Evolutionary conservation across 306 rosid genomes (phyloP).

Genomic region (Phaseolus lunatus): DNA sequence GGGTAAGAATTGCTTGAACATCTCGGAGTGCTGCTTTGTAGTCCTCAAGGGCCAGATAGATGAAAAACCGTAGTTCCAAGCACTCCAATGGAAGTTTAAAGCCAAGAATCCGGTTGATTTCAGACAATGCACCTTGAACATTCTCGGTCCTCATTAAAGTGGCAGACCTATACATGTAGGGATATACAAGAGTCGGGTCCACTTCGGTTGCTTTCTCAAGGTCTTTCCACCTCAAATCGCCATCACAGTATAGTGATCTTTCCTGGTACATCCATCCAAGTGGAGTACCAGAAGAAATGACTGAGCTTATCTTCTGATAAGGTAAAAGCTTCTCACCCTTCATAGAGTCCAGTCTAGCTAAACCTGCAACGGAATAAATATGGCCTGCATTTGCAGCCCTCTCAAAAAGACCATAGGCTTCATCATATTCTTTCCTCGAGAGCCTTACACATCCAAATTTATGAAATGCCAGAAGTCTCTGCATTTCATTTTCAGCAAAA

Average conservation of each 20-base stretch:
- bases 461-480: conserved; percentile 73
- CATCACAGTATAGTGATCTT: conserved; percentile 83
- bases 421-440: conserved; percentile 78
- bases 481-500: conserved; percentile 72
- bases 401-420: conserved; percentile 72
- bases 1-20: conserved; percentile 89
- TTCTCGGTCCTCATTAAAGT: conserved; percentile 70
- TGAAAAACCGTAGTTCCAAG: conserved; percentile 87
- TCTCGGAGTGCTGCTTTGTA: conserved; percentile 86
- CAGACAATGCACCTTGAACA: conserved; percentile 73
- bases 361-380: conserved; percentile 77
- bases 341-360: conserved; percentile 71
- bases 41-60: conserved; percentile 79
- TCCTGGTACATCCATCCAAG: conserved; percentile 96
- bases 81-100: conserved; percentile 93
- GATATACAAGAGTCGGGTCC: conserved; percentile 90
- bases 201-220: conserved; percentile 87
- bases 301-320: conserved; percentile 74
- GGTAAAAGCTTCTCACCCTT: conserved; percentile 72
- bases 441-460: conserved; percentile 79
- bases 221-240: conserved; percentile 70
- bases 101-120: conserved; percentile 83
- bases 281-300: conserved; percentile 60
- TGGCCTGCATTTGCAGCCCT: conserved; percentile 83
- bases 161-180: conserved; percentile 89